Percentiles rank a stretch among this genome's conserved stretches.
phyloP scores from a whole-genome alignment of 2,329 filamentous ascomycete genomes.

The Fusarium caatingaense region DNA sequence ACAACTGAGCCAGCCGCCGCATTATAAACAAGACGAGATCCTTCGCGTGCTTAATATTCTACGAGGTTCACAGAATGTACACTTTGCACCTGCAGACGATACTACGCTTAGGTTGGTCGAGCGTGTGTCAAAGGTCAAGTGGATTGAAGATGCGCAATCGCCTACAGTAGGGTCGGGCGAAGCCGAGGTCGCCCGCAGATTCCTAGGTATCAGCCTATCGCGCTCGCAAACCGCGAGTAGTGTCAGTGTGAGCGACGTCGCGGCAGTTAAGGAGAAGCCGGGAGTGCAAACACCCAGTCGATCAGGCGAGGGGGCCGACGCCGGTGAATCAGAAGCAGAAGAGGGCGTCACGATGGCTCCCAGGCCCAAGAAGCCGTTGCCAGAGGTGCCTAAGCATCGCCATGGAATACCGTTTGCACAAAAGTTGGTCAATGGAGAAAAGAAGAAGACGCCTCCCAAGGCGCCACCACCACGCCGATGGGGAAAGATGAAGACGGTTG shows the following conservation, averaged over 20 bases:
- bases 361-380: conserved; percentile 61
- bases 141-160: conserved; percentile 63
- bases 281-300: conserved; percentile 84
- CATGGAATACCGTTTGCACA: conserved; percentile 62
- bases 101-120: conserved; percentile 82
- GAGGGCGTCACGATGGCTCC: conserved; percentile 40
- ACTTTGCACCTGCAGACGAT: conserved; percentile 84
- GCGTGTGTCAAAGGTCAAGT: conserved; percentile 78
- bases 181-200: conserved; percentile 65
- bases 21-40: conserved; percentile 93
- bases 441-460: conserved; percentile 59
- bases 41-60: conserved; percentile 80
- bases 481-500: conserved; percentile 55
- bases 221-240: conserved; percentile 74
- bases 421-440: conserved; percentile 44
- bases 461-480: conserved; percentile 60
- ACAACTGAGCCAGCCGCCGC: conserved; percentile 84
- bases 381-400: conserved; percentile 66
- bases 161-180: conserved; percentile 50
- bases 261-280: conserved; percentile 82
- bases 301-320: conserved; percentile 47
- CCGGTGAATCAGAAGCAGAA: conserved; percentile 34
- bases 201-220: conserved; percentile 78
- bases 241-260: conserved; percentile 81
- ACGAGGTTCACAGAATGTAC: conserved; percentile 69